Percentiles rank a stretch among this genome's conserved stretches.
Conservation (phyloP, 768 basidiomycete genomes). For the Royoungia palumana region DNA sequence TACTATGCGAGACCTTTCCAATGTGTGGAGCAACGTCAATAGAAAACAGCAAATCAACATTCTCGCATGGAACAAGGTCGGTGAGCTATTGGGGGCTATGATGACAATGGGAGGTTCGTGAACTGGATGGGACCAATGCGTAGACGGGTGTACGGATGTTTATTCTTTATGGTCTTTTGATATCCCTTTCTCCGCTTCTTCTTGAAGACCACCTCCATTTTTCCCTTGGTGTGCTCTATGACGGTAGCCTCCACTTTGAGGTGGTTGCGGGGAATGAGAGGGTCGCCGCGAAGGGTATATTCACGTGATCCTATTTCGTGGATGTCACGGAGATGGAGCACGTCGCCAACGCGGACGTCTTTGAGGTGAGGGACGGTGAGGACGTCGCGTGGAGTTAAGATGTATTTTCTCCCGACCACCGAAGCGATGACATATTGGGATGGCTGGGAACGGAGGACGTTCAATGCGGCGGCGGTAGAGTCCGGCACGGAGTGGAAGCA, state of each 20-base stretch:
- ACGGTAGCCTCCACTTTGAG: slow-evolving; percentile 86
- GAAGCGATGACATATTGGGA: slow-evolving; percentile 90
- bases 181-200: slow-evolving; percentile 99
- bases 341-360: slow-evolving; percentile 81
- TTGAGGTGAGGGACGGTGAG: slow-evolving; percentile 92
- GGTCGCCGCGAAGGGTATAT: slow-evolving; percentile 82
- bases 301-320: slow-evolving; percentile 95
- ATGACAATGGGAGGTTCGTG: slow-evolving; percentile 30
- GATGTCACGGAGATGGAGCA: slow-evolving; percentile 77
- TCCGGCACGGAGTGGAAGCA: slow-evolving; percentile 33
- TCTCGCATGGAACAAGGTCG: too few relatives aligned
- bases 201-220: slow-evolving; percentile 89
- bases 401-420: slow-evolving; percentile 82
- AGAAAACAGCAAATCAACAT: too few relatives aligned
- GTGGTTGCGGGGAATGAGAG: slow-evolving; percentile 58
- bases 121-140: slow-evolving; percentile 81
- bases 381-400: slow-evolving; percentile 86
- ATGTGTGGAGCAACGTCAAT: too few relatives aligned
- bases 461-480: slow-evolving; percentile 61
- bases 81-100: slow-evolving; percentile 13
- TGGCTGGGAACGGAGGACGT: slow-evolving; percentile 85
- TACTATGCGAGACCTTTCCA: too few relatives aligned
- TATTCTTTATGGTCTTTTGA: slow-evolving; percentile 88
- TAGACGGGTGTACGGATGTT: slow-evolving; percentile 93
- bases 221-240: slow-evolving; percentile 95